Base-by-base conservation (phyloP, 768 basidiomycete genomes). In the Nevesoporus exiguus region DNA sequence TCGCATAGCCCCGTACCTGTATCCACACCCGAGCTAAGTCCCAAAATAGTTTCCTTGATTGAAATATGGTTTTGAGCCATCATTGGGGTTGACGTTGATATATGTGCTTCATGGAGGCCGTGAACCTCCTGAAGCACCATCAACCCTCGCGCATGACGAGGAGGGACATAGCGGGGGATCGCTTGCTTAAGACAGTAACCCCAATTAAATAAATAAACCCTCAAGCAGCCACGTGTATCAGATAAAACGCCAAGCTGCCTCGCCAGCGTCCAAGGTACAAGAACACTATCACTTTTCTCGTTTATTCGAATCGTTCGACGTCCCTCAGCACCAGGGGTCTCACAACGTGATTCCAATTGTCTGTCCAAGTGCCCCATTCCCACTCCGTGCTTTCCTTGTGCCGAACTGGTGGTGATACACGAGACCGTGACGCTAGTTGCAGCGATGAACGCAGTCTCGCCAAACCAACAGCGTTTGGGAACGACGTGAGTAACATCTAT, bases 341-440 rank as follows among this genome's bases (percentile, higher is more conserved):
- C 49, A 96, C 75, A 19, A 81, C 74, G 41, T 71, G 74, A 47
- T 80, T 78, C 94, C 94, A 98, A 62, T 94, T 94, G 50, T 92
- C 83, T 52, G 85, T 78, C 93, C 94, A 98, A 0, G 81, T 81
- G 22, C 76, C 72, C 90, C 90, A 93, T 30, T 77, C 74, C 76
- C 79, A 79, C 25, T 66, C 63, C 7, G 61, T 66, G 2, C 61
- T 70, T 30, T 59, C 62, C 55, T 53, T 46, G 43, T 61, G 63
- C 39, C 49, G 54, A 46, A 51, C 55, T 19, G 54, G 56, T 25
- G 59, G 61, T n/a, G 61, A 58, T 49, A 57, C 52, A 56, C 31
- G 71, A 8, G 68, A 51, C 33, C 62, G 55, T 1, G 70, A 68
- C 6, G 75, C 67, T 11, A 65, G 27, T 19, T 58, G 63, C 30